Evolutionary conservation across 768 basidiomycete genomes (phyloP), one percentile per base, ranked within the genome.

Genomic region (Russula foetens): DNA sequence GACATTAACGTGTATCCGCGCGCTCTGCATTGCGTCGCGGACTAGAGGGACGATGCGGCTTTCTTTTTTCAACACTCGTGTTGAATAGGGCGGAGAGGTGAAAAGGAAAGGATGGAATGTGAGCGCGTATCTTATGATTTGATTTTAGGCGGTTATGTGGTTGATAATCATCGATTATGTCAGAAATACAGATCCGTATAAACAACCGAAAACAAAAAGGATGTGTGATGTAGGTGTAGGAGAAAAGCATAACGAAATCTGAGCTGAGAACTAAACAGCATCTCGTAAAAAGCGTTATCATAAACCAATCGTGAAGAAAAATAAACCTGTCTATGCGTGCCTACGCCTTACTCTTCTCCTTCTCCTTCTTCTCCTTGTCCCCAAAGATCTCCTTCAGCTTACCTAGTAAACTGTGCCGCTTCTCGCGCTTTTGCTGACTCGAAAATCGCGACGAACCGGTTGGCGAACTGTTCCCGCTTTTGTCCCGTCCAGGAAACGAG

Each of bases 311-410:
- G 44, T 57, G 15, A 50, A 45, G 26, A 29, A 23, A 58, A 28
- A 58, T 24, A 35, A 19, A 19, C 39, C 26, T 47, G 35, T 50
- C 49, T 47, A 61, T 56, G 23, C n/a, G 38, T 28, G 23, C 53
- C 58, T 60, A 60, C 33, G 64, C 50, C 61, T 59, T 64, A 21
- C 24, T 41, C 51, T 56, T 56, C 39, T 64, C 59, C 51, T 57
- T 64, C 47, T 53, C 52, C 50, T 60, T 55, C 55, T 62, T 56
- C 24, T 54, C 60, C 43, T 64, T 64, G 12, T 64, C 63, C 7
- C 26, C n/a, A 45, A 66, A 66, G 14, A 66, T 58, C 48, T 63
- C 65, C 57, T 64, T 66, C 49, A 66, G 39, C 45, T 59, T 66
- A 6, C 56, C 59, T 21, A 66, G 47, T 1, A 66, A 7, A 60